Conservation (phyloP, 208 protist genomes). For the Trypanosoma rangeli region DNA sequence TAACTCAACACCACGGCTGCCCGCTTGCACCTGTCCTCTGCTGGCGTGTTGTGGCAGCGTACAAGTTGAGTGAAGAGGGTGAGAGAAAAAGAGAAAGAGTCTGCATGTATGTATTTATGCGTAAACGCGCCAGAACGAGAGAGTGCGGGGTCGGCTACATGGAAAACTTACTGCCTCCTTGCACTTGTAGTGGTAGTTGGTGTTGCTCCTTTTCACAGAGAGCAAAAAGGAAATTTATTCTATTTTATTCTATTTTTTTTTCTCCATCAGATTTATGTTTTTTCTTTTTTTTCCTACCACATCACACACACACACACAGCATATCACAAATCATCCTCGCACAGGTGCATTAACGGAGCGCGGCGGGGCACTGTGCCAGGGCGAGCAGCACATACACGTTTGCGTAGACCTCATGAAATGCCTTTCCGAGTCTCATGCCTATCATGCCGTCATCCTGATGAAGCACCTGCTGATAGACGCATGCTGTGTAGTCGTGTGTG, state of each 20-base stretch:
- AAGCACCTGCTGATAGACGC: not conserved
- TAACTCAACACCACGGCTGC: not conserved
- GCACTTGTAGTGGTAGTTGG: too few species aligned
- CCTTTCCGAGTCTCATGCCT: not conserved
- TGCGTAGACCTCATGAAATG: slow-evolving; percentile 36
- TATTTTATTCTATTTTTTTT: too few species aligned
- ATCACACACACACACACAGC: too few species aligned
- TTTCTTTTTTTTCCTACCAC: slow-evolving; percentile 6
- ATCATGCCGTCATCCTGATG: slow-evolving; percentile 10
- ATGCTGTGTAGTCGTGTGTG: slow-evolving; percentile 36
- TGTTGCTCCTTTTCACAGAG: too few species aligned
- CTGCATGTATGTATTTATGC: not conserved
- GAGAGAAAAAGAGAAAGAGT: not conserved
- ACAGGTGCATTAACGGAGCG: not conserved
- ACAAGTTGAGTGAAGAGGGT: not conserved
- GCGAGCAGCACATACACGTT: slow-evolving; percentile 41
- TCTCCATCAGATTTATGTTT: too few species aligned
- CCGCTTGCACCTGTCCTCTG: not conserved
- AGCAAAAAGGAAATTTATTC: too few species aligned
- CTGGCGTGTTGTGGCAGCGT: not conserved
- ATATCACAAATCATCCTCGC: not conserved
- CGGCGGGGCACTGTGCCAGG: slow-evolving; percentile 25
- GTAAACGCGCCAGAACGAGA: not conserved
- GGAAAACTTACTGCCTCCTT: too few species aligned
- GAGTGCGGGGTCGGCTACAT: too few species aligned